These are phyloP conservation scores for Monosporascus sp. DNA, from an alignment of 2,329 filamentous ascomycete genomes.

Conservation along the genomic window DNA sequence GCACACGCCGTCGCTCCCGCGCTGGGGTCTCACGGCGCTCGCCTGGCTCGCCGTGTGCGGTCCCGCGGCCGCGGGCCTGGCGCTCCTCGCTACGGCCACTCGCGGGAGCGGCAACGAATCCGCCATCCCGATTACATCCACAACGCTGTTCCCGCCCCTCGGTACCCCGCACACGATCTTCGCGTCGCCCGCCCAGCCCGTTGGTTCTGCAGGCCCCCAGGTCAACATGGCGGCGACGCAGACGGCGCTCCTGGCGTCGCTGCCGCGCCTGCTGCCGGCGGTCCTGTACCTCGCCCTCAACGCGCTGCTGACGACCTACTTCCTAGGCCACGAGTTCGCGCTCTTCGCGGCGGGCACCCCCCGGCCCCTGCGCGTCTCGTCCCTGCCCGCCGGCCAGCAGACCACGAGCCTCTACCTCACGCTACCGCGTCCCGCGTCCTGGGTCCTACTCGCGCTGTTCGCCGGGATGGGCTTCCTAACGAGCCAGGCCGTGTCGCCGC, in stretches of 20 bases:
- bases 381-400: slow-evolving; percentile 38
- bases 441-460: slow-evolving; percentile 40
- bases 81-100: slow-evolving; percentile 19
- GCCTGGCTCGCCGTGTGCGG: slow-evolving; percentile 34
- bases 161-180: slow-evolving; percentile 2
- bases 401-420: slow-evolving; percentile 44
- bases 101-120: slow-evolving; percentile 33
- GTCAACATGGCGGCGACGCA: slow-evolving; percentile 33
- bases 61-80: slow-evolving; percentile 35
- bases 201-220: slow-evolving; percentile 23
- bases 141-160: slow-evolving; percentile 30
- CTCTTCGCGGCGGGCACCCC: slow-evolving; percentile 32
- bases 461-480: slow-evolving; percentile 39
- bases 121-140: slow-evolving; percentile 32
- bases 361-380: slow-evolving; percentile 40
- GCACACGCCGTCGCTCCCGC: slow-evolving; percentile 33
- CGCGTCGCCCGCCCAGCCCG: slow-evolving; percentile 16
- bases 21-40: slow-evolving; percentile 36
- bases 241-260: slow-evolving; percentile 32
- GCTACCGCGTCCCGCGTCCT: slow-evolving; percentile 41
- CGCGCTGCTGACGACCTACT: slow-evolving; percentile 42
- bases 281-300: slow-evolving; percentile 44
- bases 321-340: slow-evolving; percentile 45
- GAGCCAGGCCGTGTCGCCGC: slow-evolving; percentile 38
- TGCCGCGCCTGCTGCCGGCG: slow-evolving; percentile 45